Evolutionary conservation across 768 basidiomycete species (phyloP).

Genomic region (Tylopilus cervinicoccineus): DNA sequence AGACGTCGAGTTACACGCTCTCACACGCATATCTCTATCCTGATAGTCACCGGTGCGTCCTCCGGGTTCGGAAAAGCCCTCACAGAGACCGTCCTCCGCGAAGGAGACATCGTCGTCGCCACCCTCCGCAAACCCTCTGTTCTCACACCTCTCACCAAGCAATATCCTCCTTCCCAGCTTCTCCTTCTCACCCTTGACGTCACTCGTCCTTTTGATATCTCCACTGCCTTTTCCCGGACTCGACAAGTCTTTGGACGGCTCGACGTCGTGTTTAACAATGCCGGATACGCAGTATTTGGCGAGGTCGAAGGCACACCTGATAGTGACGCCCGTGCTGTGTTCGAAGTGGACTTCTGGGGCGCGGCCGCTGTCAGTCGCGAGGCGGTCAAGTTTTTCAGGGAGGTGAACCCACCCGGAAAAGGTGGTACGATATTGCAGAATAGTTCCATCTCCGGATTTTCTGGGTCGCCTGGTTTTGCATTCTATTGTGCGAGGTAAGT

Average conservation of each 20-base stretch:
- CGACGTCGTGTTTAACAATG: constrained; percentile 45
- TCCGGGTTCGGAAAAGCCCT: constrained; percentile 36
- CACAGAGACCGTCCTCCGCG: constrained; percentile 28
- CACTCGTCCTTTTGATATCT: constrained; percentile 27
- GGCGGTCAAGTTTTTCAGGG: constrained; percentile 31
- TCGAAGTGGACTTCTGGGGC: constrained; percentile 31
- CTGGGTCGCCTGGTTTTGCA: constrained; percentile 1
- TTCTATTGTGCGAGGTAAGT: constrained; percentile 14
- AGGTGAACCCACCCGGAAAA: constrained; percentile 23
- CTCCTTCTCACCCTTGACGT: constrained; percentile 40
- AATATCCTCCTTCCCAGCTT: constrained; percentile 28
- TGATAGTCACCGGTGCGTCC: constrained; percentile 29
- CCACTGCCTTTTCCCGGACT: constrained; percentile 30
- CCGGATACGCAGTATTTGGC: constrained; percentile 25
- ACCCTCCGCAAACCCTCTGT: constrained; percentile 37
- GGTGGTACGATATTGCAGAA: constrained; percentile 16
- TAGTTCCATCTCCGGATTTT: constrained; percentile 6
- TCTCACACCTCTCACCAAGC: constrained; percentile 21
- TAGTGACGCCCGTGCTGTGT: constrained; percentile 27
- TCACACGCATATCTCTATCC: neutral
- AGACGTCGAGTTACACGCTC: neutral
- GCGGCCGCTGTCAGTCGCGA: constrained; percentile 17
- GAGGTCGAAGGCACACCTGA: constrained; percentile 35
- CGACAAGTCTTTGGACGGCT: constrained; percentile 35
- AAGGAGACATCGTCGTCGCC: constrained; percentile 38